A percentile compares a stretch with the other conserved stretches of the same genome.
Conservation (phyloP, 345 rosid genomes). For the Clausena lansium region DNA sequence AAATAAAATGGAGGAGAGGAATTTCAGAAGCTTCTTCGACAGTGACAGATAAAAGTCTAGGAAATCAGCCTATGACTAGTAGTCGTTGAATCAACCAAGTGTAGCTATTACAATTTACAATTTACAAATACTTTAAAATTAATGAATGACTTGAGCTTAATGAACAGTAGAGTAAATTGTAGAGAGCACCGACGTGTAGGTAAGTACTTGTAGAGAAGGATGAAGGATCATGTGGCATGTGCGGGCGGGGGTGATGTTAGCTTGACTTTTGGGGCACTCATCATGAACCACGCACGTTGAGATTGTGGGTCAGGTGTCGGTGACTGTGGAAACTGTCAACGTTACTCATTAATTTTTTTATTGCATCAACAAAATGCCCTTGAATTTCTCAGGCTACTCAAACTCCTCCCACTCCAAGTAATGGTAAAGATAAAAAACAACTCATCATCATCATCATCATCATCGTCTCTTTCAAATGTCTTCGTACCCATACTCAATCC, state of each 20-base stretch:
- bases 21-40: not conserved
- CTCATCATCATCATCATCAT: not conserved
- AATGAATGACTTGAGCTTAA: too few species aligned
- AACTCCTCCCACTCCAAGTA: not conserved
- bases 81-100: not conserved
- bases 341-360: not conserved
- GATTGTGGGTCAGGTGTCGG: constrained; percentile 16
- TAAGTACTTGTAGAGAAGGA: not conserved
- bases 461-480: not conserved
- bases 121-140: too few species aligned
- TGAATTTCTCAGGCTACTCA: too few species aligned
- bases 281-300: constrained; percentile 8
- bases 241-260: not conserved
- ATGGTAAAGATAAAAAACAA: not conserved
- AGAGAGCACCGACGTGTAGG: not conserved
- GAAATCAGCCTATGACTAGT: not conserved
- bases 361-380: too few species aligned
- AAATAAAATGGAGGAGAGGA: not conserved
- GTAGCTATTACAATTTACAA: not conserved
- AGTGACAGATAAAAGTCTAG: not conserved
- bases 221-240: not conserved
- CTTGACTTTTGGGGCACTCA: constrained; percentile 6
- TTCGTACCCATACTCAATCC: not conserved
- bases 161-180: too few species aligned
- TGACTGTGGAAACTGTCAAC: not conserved